Evolutionary conservation across 495 filamentous ascomycete genomes (phyloP), one percentile per base, ranked within the genome.

Genomic region (Cladorrhinum samala): DNA sequence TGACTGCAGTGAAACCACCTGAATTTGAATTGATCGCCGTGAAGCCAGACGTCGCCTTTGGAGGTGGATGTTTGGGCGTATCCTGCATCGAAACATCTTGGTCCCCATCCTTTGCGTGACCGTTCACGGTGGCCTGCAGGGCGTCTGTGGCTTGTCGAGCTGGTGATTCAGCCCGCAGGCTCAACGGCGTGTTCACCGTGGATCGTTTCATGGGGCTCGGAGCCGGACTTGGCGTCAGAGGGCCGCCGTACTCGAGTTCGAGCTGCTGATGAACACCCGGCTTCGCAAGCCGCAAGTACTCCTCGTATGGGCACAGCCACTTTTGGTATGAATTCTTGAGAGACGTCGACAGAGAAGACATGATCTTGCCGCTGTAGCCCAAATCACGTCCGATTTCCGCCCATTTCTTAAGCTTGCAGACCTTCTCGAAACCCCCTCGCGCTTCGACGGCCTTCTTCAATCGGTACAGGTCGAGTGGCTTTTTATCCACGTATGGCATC

Each of bases 361-460:
- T 99, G 58, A 99, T 99, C 72, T 99, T 99, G 64, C 93, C 93
- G 64, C 93, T 96, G 71, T 99, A 99, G 49, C 93, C 93, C 17
- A 99, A 73, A 68, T 96, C 92, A 64, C 93, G 86, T 30, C 93
- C 93, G 56, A 99, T 96, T 68, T 99, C 93, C 0, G 93, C 93
- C 93, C 93, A 99, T 74, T 96, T 97, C 70, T 99, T 99, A 46
- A 83, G 78, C 71, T 95, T 96, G 77, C 94, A 97, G 36, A 99
- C 93, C 56, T 84, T 84, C 37, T 95, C 90, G 60, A 99, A 99
- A 0, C 93, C 93, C 24, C 93, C 93, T 40, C 91, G 82, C 37
- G 83, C 81, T 67, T 97, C 93, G 13, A 99, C 93, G 1, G 93
- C 91, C 69, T 97, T 97, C 68, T 96, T 97, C 48, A 99, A 74